These are phyloP conservation scores for Xanthoconium stramineum DNA, from an alignment of 768 basidiomycete genomes.

Conservation along the genomic window DNA sequence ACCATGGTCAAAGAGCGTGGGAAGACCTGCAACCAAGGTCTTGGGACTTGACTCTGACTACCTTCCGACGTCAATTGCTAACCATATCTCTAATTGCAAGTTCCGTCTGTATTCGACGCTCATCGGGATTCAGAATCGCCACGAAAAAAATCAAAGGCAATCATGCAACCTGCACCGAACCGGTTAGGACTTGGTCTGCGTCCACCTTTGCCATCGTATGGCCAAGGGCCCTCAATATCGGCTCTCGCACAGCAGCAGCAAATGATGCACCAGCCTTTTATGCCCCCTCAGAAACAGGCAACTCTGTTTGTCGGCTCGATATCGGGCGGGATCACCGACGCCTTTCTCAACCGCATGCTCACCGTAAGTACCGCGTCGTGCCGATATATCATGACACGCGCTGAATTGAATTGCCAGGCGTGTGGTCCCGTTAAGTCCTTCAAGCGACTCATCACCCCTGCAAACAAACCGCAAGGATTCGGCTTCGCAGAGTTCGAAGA, in stretches of 20 bases:
- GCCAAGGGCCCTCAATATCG: constrained; percentile 89
- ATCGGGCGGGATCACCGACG: constrained; percentile 86
- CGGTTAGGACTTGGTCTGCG: constrained; percentile 86
- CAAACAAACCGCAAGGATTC: constrained; percentile 93
- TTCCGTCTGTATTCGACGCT: not conserved
- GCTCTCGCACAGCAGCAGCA: constrained; percentile 87
- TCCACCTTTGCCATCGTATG: constrained; percentile 82
- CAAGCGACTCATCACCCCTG: constrained; percentile 88
- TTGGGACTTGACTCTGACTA: not conserved
- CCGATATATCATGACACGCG: not conserved
- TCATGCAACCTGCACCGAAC: constrained; percentile 68
- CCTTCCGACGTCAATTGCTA: not conserved
- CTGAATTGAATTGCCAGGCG: constrained; percentile 48
- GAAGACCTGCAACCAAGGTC: not conserved
- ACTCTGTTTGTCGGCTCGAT: constrained; percentile 93
- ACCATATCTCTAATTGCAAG: constrained; percentile 4
- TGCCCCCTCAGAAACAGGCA: constrained; percentile 69
- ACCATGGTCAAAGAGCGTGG: constrained; percentile 42
- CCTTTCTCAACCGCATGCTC: constrained; percentile 75
- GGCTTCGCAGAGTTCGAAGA: constrained; percentile 97
- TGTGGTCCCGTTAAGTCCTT: constrained; percentile 89
- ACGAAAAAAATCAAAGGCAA: constrained; percentile 6
- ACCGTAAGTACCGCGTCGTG: constrained; percentile 46
- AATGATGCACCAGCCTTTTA: constrained; percentile 54
- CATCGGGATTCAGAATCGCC: not conserved